Evolutionary conservation across 2,329 filamentous ascomycete genomes (phyloP), one percentile per base, ranked within the genome.

Genomic region (Chrysoporthe cubensis): DNA sequence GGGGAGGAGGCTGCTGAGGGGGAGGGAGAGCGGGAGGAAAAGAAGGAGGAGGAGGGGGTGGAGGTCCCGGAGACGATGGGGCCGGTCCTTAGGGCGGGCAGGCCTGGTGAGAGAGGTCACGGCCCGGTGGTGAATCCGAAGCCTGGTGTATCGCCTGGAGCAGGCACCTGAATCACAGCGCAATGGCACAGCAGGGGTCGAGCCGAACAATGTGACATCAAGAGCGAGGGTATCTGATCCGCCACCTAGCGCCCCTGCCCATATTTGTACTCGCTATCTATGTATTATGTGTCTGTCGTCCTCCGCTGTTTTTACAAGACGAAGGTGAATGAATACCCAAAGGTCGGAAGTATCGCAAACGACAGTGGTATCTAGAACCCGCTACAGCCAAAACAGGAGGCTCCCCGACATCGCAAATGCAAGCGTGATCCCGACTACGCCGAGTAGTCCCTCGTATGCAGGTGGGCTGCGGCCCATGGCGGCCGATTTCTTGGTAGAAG

Each of bases 51-150:
- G 13, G 59, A 32, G 5, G 42, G 60, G 32, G 44, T 46, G 18
- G 42, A 4, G 5, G 37, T 54, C n/a, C 42, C 52, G n/a, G 60
- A 60, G 16, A 18, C 50, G 0, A 68, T 65, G 68, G 69, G 69
- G 16, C 57, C 66, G 6, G 64, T 65, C 11, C 11, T 66, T 1
- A 46, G 66, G 50, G 63, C 69, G 8, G 42, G 50, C 34, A 57
- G 46, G 40, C 48, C 42, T 34, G 66, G 69, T 4, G 69, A 70
- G 61, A 66, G 56, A n/a, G 69, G 69, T 14, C 66, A 70, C 14
- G 69, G 66, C 3, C 60, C 69, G 16, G 66, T 70, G 26, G 69
- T 66, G 3, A 65, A 70, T n/a, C 46, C 69, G 11, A 42, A 16
- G n/a, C 26, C 64, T 8, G 18, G n/a, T 9, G 16, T 44, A 37